phyloP scores from a whole-genome alignment of 2,329 filamentous ascomycete species.

The Westerdykella aurantiaca region DNA sequence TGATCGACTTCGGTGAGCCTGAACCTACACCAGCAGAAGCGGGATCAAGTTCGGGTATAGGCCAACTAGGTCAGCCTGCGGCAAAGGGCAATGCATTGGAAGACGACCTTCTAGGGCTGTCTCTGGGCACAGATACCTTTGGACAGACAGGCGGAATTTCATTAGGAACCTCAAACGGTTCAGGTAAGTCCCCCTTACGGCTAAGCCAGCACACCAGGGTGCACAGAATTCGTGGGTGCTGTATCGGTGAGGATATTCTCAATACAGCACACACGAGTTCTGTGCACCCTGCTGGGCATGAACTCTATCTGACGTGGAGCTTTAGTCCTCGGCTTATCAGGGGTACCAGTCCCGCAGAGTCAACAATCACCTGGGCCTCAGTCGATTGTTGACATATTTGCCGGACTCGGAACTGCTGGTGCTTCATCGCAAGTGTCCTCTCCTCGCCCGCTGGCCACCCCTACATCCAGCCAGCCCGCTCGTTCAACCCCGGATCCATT shows the following conservation, averaged over 20 bases:
- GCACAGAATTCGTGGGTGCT: no score
- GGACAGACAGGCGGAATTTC: constrained; percentile 77
- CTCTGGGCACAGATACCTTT: constrained; percentile 62
- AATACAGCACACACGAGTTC: no score
- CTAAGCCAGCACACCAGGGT: background rate
- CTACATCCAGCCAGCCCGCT: constrained; percentile 30
- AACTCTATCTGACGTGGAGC: background rate
- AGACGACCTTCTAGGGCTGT: constrained; percentile 85
- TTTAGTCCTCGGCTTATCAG: constrained; percentile 30
- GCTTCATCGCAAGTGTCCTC: constrained; percentile 40
- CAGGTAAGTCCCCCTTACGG: constrained; percentile 16
- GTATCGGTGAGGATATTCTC: no score
- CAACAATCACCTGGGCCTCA: constrained; percentile 40
- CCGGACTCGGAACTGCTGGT: constrained; percentile 43
- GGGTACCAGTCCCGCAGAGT: constrained; percentile 26
- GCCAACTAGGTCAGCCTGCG: constrained; percentile 39
- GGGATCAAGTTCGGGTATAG: constrained; percentile 27
- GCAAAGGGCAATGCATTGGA: constrained; percentile 64
- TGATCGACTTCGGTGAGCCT: constrained; percentile 82
- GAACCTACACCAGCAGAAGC: constrained; percentile 48
- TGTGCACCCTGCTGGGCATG: background rate
- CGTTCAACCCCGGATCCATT: constrained; percentile 53
- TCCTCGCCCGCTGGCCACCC: constrained; percentile 40
- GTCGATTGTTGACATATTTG: constrained; percentile 54
- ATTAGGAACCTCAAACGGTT: constrained; percentile 55